phyloP scores from a whole-genome alignment of 345 rosid species.

The Salix caprea region DNA sequence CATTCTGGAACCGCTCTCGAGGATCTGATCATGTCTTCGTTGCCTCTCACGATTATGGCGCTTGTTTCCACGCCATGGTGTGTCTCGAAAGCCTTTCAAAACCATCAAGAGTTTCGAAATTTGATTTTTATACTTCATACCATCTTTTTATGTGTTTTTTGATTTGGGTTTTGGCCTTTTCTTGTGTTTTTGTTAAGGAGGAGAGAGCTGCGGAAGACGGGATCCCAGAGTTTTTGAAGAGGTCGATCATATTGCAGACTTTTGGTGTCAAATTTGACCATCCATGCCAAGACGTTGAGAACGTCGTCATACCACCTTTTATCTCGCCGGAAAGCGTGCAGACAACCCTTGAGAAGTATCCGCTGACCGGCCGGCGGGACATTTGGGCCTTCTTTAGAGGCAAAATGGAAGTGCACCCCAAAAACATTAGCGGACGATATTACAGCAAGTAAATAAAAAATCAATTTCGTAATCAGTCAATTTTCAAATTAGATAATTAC shows the following conservation, averaged over 20 bases:
- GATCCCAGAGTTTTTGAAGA: constrained; percentile 79
- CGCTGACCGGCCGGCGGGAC: constrained; percentile 53
- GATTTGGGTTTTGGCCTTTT: background rate
- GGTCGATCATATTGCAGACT: constrained; percentile 76
- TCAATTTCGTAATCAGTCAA: background rate
- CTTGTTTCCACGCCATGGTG: constrained; percentile 94
- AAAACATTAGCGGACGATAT: constrained; percentile 78
- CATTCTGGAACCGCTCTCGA: constrained; percentile 77
- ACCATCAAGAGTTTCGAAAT: background rate
- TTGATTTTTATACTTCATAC: background rate
- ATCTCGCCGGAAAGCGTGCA: constrained; percentile 56
- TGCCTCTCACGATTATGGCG: constrained; percentile 90
- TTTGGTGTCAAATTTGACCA: constrained; percentile 80
- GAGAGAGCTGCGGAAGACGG: constrained; percentile 73
- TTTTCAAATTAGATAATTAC: background rate
- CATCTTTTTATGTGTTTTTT: background rate
- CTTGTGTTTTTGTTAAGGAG: constrained; percentile 42
- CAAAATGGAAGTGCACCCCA: constrained; percentile 96
- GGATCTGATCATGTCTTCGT: constrained; percentile 91
- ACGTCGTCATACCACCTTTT: constrained; percentile 92
- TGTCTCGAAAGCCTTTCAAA: background rate
- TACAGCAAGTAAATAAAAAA: constrained; percentile 74
- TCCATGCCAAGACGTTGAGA: constrained; percentile 80
- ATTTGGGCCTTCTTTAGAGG: constrained; percentile 89
- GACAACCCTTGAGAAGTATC: constrained; percentile 39